These are phyloP conservation scores for Diophrys appendiculata DNA, from an alignment of 73 alveolate genomes.

Conservation along the genomic window DNA sequence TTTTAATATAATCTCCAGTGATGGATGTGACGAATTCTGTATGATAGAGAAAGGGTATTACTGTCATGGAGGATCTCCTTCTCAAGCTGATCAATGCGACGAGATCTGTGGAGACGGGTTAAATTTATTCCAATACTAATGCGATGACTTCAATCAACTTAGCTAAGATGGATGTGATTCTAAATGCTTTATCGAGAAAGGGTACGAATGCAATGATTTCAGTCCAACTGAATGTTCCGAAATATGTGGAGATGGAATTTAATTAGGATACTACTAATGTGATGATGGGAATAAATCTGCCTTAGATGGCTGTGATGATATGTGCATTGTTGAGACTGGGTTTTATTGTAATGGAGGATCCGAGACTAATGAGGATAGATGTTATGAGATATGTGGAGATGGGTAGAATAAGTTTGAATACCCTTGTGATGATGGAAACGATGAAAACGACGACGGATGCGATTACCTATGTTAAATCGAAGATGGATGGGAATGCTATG, in stretches of 20 bases:
- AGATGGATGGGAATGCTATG: neutral
- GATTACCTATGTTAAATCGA: neutral
- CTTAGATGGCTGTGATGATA: neutral
- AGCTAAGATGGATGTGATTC: conserved; percentile 1
- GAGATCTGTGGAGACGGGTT: conserved; percentile 4
- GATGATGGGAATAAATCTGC: neutral
- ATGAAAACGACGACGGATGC: conserved; percentile 10
- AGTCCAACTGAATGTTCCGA: neutral
- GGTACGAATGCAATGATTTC: neutral
- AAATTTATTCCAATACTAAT: neutral
- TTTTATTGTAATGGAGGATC: neutral
- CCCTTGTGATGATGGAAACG: conserved; percentile 16
- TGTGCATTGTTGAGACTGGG: neutral
- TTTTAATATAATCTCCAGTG: neutral
- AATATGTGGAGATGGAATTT: conserved; percentile 8
- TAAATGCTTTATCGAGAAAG: neutral
- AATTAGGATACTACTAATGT: neutral
- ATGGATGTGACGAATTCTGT: neutral
- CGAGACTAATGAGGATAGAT: neutral
- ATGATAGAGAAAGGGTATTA: neutral
- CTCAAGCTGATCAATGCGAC: neutral
- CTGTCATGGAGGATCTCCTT: conserved; percentile 6
- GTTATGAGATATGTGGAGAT: too few species aligned
- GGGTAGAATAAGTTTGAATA: too few species aligned
- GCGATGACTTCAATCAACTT: neutral